Evolutionary conservation across 768 basidiomycete species (phyloP).

Genomic region (Fibroporia radiculosa): DNA sequence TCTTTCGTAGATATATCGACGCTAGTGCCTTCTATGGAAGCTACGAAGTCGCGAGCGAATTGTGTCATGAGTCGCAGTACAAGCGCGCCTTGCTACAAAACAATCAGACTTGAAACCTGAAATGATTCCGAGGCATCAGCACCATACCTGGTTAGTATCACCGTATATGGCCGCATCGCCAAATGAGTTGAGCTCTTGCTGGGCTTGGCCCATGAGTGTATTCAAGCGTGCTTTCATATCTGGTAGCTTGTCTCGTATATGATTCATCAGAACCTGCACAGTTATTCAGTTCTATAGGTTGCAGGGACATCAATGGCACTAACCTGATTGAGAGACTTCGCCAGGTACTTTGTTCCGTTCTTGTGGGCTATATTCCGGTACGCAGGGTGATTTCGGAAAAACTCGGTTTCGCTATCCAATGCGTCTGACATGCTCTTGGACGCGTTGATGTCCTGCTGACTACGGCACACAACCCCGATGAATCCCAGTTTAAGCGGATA

Average conservation of each 20-base stretch:
- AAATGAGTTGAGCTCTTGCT: conserved; percentile 95
- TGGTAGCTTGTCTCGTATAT: conserved; percentile 96
- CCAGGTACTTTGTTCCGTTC: conserved; percentile 93
- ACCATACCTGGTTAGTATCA: conserved; percentile 70
- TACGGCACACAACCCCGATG: conserved; percentile 95
- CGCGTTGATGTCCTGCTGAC: conserved; percentile 93
- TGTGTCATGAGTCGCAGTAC: conserved; percentile 97
- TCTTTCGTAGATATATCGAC: conserved; percentile 97
- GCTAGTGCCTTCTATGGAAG: conserved; percentile 95
- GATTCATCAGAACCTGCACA: conserved; percentile 81
- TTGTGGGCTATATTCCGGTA: conserved; percentile 96
- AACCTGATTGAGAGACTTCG: conserved; percentile 91
- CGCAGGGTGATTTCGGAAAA: conserved; percentile 83
- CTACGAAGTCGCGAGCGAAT: conserved; percentile 94
- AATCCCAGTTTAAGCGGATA: conserved; percentile 98
- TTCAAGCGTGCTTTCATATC: conserved; percentile 99
- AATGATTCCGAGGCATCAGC: conserved; percentile 8
- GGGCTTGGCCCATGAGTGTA: conserved; percentile 97
- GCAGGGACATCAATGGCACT: conserved; percentile 13
- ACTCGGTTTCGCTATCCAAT: conserved; percentile 77
- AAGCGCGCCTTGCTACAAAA: conserved; percentile 66
- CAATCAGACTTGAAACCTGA: neutral
- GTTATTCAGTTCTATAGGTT: neutral
- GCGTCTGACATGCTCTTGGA: conserved; percentile 85
- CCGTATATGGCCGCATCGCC: conserved; percentile 90